Base-by-base conservation (phyloP, 805 yeast species). In the Saturnispora ahearnii region DNA sequence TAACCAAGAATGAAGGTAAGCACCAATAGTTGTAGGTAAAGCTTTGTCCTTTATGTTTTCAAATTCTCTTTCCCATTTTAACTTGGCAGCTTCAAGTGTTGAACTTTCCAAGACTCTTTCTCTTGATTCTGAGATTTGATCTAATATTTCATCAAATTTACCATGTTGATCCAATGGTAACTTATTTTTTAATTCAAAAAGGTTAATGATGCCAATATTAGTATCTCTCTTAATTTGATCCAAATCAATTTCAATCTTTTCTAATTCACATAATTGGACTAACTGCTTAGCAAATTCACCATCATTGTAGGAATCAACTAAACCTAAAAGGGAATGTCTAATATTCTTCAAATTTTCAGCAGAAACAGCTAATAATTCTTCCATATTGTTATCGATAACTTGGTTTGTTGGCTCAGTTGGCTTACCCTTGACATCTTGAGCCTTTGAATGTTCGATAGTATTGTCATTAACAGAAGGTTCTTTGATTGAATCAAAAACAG, bases 1-100 rank as follows among this genome's bases (percentile, higher is more conserved):
- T 56, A 84, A 83, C 99, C 99, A 93, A 52, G 78, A 77, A 78
- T 88, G 93, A 37, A 93, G 68, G 56, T 81, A 81, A 1, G 81
- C 82, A 51, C 88, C 89, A 37, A 90, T 69, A 11, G 79, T 75
- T 51, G 79, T 77, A 43, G 79, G 76, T 36, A 80, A 64, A 4
- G 78, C 63, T 37, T 63, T 64, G 51, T 63, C 68, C 50, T 62
- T 64, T 26, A 63, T 48, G 31, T 55, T 59, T 58, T 87, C 95
- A 57, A 78, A 84, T 55, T 82, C 90, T 57, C 81, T 82, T 62
- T 79, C 82, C 99, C 99, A 91, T 63, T 86, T 84, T 59, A 83
- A 87, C 54, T 78, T 79, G 0, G 98, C 95, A 1, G 91, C 90
- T 55, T 85, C 90, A 1, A 86, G 72, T 3, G 96, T 91, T 51